Base-by-base conservation (phyloP, 495 filamentous ascomycete species). In the Lasiosphaeriaceae sp. region DNA sequence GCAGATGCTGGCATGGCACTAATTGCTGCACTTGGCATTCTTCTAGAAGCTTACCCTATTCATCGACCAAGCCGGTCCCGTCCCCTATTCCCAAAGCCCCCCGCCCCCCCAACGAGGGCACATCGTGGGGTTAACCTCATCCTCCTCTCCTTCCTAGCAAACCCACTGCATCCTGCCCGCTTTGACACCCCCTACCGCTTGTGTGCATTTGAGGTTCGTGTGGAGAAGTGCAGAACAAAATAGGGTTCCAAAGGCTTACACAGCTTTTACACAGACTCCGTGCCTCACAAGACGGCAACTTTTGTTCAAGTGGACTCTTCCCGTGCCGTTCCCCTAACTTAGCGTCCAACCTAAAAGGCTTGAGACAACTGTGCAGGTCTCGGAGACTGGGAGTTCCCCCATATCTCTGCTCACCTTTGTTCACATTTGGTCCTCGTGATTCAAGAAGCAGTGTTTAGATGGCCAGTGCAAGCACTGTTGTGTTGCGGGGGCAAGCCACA, bases 31-130 rank as follows among this genome's bases (percentile, higher is more conserved):
- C 45, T 19, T 26, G 3, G 24, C 56, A 11, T 46, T 21, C 26
- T 69, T 69, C 64, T 58, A 63, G 66, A 69, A 67, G 64, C 47
- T 26, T 63, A 29, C 61, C 60, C 11, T 46, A 56, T 57, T 20
- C 22, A 58, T 58, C 44, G 47, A 14, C 39, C 8, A 43, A 5
- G 39, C 14, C n/a, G 39, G 8, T 17, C 39, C n/a, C 1, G 39
- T 17, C 39, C 37, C 39, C 39, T 17, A 37, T 37, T 17, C 14
- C 39, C 14, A 43, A 43, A 16, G 8, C 39, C 34, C 34, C 14
- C 1, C 14, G 16, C 39, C 16, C 39, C 39, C 12, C 1, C 14
- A 43, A 17, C 14, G 1, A n/a, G 43, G 20, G 48, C 29, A 39
- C 54, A 26, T 50, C 35, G 46, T 56, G 45, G 54, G 46, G 20